Evolutionary conservation across 768 basidiomycete species (phyloP), one percentile per base, ranked within the genome.

Genomic region (Russula sp.): DNA sequence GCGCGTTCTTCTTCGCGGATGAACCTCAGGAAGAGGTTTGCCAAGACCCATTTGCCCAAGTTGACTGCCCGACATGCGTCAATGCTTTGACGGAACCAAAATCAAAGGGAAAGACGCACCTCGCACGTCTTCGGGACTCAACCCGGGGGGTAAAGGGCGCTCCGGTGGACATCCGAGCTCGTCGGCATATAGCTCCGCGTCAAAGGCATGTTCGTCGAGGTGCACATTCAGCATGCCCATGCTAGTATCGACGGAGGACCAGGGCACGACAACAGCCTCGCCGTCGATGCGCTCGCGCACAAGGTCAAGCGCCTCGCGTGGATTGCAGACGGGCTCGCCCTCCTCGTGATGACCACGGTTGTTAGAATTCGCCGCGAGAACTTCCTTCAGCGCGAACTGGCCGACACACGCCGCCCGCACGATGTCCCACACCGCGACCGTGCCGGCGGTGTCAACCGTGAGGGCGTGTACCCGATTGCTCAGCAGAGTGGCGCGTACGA

Each of bases 281-380:
- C 96, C 95, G 70, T 99, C 97, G n/a, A 98, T 90, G 44, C 91
- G 78, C 70, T 93, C 92, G 62, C 88, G 80, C 20, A 98, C 92
- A 47, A 84, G 81, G 73, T 98, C 96, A 56, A 99, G 76, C 5
- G 88, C 86, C 70, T 96, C 94, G 50, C 89, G 74, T 8, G 91
- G 89, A 69, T 88, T 89, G 54, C 80, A 76, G 57, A 85, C 84
- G 57, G 70, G 73, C 49, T 54, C 76, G 75, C 62, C 69, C 68
- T 57, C 70, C 67, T 52, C 67, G 68, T n/a, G 71, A 22, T 47
- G 51, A 8, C 27, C 44, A 22, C 34, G 6, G 10, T n/a, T 47
- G 5, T 50, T 58, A 31, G 14, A 20, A 3, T 40, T 58, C 35
- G 82, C 82, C 18, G 78, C 77, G 50, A 82, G 79, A 20, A 94